Evolutionary conservation across 495 filamentous ascomycete genomes (phyloP), one percentile per base, ranked within the genome.

Genomic region (Aspergillus campestris): DNA sequence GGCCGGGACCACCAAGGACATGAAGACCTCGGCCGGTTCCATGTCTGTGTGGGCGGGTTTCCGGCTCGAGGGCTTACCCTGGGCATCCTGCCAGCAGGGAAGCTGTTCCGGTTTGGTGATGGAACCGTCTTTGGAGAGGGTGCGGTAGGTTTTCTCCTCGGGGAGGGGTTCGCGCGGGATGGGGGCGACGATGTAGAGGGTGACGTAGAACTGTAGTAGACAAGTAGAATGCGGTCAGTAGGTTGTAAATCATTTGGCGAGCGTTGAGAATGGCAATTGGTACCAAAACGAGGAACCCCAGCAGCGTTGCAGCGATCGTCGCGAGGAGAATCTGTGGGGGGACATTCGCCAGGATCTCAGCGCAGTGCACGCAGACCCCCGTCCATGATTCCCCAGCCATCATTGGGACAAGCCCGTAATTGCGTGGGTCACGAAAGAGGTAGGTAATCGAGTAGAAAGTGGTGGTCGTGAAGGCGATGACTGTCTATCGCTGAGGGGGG

Each of bases 1-100:
- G 6, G 92, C 92, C 0, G 92, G 92, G 38, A 98, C 83, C 3
- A 98, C 87, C 3, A 97, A 80, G 42, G 84, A 91, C 72, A 98
- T 80, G 59, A 78, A 78, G 7, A 88, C 55, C 15, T 81, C 75
- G 0, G 82, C 66, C 5, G 77, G 64, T 31, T 71, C 65, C 3
- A 70, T 54, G 8, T 62, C 12, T 44, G 66, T 50, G 53, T 58
- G 45, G 54, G 66, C 43, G 49, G 49, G 29, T 29, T 33, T 39
- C 32, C 31, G 44, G 12, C 32, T 8, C 30, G 40, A 70, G 44
- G 76, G 18, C 35, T 57, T 72, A n/a, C 71, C 61, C 69, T 77
- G 80, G 51, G 69, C 67, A 63, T 94, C 84, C 48, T 84, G 75
- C 89, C 89, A 95, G 70, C 84, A 91, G 6, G 91, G 85, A 34